These are phyloP conservation scores for Yarrowia galli DNA, from an alignment of 1,139 yeast genomes.

Conservation along the genomic window DNA sequence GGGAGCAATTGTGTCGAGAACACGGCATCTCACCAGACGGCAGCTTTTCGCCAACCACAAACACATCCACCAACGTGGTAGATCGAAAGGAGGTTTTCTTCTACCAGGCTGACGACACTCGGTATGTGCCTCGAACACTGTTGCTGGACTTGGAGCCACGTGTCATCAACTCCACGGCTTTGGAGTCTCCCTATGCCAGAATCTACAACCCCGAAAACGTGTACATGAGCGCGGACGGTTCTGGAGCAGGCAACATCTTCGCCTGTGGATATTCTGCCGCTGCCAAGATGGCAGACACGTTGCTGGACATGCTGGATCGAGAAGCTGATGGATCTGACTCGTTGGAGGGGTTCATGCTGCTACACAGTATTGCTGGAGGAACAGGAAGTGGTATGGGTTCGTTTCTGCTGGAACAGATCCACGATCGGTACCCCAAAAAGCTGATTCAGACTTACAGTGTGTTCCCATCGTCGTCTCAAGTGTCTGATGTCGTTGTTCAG, in stretches of 20 bases:
- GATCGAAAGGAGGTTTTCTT: conserved; percentile 88
- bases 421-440: conserved; percentile 85
- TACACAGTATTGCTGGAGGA: conserved; percentile 99
- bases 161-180: conserved; percentile 69
- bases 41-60: conserved; percentile 49
- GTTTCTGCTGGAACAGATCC: conserved; percentile 72
- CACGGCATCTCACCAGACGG: conserved; percentile 89
- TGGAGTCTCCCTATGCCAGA: conserved; percentile 59
- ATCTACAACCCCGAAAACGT: conserved; percentile 86
- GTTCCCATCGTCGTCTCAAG: conserved; percentile 75
- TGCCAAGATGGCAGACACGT: conserved; percentile 67
- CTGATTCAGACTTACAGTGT: conserved; percentile 84
- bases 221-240: conserved; percentile 78
- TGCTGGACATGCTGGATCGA: conserved; percentile 83
- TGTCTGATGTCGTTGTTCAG: conserved; percentile 95
- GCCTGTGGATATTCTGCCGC: conserved; percentile 88
- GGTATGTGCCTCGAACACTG: conserved; percentile 87
- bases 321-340: conserved; percentile 93
- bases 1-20: conserved; percentile 88
- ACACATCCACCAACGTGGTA: conserved; percentile 54
- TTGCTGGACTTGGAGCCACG: conserved; percentile 91
- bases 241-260: conserved; percentile 93
- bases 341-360: conserved; percentile 84
- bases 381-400: conserved; percentile 98
- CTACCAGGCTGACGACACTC: conserved; percentile 73